Evolutionary conservation across 2,329 filamentous ascomycete genomes (phyloP).

Genomic region (Aspergillus fructus): DNA sequence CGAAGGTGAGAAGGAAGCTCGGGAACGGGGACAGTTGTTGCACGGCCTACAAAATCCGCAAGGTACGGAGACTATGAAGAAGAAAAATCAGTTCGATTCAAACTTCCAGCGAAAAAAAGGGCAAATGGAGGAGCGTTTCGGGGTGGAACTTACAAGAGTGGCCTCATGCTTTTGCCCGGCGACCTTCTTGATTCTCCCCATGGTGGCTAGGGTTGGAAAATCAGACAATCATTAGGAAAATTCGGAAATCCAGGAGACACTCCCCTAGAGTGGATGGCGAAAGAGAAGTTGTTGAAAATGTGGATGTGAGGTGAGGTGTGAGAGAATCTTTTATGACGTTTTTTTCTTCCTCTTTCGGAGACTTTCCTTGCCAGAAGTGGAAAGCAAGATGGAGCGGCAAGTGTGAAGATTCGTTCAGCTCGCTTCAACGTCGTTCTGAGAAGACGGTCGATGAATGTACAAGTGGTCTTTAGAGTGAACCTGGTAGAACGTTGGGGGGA

Average conservation of each 20-base stretch:
- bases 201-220: slow-evolving; percentile 34
- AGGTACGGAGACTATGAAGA: slow-evolving; percentile 76
- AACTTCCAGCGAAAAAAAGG: neutral
- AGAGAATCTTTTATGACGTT: slow-evolving; percentile 39
- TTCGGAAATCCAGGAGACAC: slow-evolving; percentile 20
- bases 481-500: neutral
- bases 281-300: slow-evolving; percentile 26
- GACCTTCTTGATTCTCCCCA: slow-evolving; percentile 56
- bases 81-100: slow-evolving; percentile 23
- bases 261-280: slow-evolving; percentile 29
- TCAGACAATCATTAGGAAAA: slow-evolving; percentile 43
- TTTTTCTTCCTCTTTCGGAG: slow-evolving; percentile 26
- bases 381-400: slow-evolving; percentile 14
- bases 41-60: slow-evolving; percentile 72
- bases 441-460: slow-evolving; percentile 1
- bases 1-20: slow-evolving; percentile 74
- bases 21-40: slow-evolving; percentile 64
- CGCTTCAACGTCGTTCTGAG: neutral
- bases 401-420: neutral
- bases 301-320: slow-evolving; percentile 30
- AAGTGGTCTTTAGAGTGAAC: neutral
- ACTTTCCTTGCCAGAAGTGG: slow-evolving; percentile 25
- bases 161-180: slow-evolving; percentile 53
- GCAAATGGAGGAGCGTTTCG: slow-evolving; percentile 4
- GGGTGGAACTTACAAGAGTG: slow-evolving; percentile 45